Base-by-base conservation (phyloP, 2,329 filamentous ascomycete genomes). In the Thermoascus crustaceus region DNA sequence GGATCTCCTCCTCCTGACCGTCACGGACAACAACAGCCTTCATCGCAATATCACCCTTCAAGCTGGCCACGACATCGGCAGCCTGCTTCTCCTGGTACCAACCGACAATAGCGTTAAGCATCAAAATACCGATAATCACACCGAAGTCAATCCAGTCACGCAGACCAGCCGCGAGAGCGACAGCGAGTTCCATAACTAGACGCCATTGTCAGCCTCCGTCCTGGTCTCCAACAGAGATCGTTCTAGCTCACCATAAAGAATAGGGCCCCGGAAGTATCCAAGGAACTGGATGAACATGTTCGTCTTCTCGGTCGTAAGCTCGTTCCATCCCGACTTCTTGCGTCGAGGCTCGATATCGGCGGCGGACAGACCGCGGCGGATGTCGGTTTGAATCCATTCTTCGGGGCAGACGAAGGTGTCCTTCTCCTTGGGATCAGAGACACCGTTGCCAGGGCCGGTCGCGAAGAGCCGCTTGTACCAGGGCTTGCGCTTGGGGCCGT, bases 71-170 rank as follows among this genome's bases (percentile, higher is more conserved):
- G 53, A 85, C 80, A 63, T 85, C 81, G 47, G 80, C 81, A 50
- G 81, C 81, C 64, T 85, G 80, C 69, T 85, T 85, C 65, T 85
- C 81, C 61, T 85, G 81, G 61, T 85, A 85, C 76, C 80, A 85
- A 69, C 81, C 81, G 59, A 85, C 81, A 45, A 79, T 66, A 46
- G 81, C 81, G 67, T 86, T 86, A 44, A 86, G 77, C 55, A 80
- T 50, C 37, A 86, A 67, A 61, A 86, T 85, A 69, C 74, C 81
- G 51, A 80, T 75, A 58, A 85, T 85, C 60, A 86, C 79, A 73
- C 80, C 80, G 48, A 85, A 73, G 67, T 86, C 81, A 46, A 84
- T 73, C 80, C 80, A 85, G 64, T 83, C 79, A 58, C 73, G 72
- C 45, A 86, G 77, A 73, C 80, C 81, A 55, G 78, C 78, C 49